Conservation (phyloP, 306 rosid genomes). For the Begonia peltatifolia region DNA sequence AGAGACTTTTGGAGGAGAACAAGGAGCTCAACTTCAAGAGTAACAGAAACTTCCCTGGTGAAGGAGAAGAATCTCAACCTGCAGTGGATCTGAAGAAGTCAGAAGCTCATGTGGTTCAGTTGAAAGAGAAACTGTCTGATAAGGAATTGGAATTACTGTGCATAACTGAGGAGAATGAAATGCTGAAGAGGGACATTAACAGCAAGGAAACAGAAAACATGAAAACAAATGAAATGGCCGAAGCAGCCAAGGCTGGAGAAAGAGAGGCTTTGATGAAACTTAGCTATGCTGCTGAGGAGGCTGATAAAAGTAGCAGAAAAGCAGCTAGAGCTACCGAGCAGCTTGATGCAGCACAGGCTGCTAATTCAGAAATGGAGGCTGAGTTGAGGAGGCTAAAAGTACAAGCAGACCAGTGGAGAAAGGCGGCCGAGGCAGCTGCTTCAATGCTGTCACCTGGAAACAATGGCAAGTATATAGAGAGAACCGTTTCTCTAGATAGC, state of each 20-base stretch:
- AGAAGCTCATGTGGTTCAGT: conserved; percentile 36
- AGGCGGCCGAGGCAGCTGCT: conserved; percentile 92
- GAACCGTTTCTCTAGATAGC: conserved; percentile 38
- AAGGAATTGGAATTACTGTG: conserved; percentile 48
- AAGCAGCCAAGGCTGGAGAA: conserved; percentile 54
- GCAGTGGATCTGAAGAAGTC: conserved; percentile 26
- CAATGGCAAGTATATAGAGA: conserved; percentile 50
- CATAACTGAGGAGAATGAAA: conserved; percentile 38
- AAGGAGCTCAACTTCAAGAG: conserved; percentile 16
- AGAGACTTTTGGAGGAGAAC: conserved; percentile 30
- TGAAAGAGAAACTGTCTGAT: conserved; percentile 43
- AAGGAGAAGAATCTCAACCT: conserved; percentile 25
- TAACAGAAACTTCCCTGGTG: conserved; percentile 14
- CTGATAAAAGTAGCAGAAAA: conserved; percentile 42
- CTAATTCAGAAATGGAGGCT: conserved; percentile 65
- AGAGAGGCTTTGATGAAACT: conserved; percentile 54
- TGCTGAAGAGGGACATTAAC: conserved; percentile 33
- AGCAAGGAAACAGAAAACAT: conserved; percentile 29
- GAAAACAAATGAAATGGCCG: conserved; percentile 22
- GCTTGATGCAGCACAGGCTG: conserved; percentile 64
- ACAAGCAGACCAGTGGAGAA: conserved; percentile 95
- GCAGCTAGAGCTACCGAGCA: conserved; percentile 57
- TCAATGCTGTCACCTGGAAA: conserved; percentile 55
- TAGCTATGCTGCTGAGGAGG: conserved; percentile 40
- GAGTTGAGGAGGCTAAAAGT: conserved; percentile 79